Percentiles rank a stretch among this genome's conserved stretches.
Evolutionary conservation across 1,139 yeast species (phyloP).

Genomic region (Scheffersomyces quercinus): DNA sequence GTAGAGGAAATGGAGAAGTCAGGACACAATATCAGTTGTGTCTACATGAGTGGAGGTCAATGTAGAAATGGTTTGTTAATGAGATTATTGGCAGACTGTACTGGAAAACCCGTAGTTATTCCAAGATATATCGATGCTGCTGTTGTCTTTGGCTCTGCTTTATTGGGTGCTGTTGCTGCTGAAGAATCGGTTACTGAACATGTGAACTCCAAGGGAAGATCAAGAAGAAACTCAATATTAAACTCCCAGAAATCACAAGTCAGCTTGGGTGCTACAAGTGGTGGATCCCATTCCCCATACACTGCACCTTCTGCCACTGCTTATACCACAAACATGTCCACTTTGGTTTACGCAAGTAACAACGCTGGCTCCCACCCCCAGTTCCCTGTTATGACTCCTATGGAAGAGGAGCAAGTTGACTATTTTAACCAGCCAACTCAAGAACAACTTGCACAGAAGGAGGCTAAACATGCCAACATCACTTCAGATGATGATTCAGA

Average conservation of each 20-base stretch:
- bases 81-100: constrained; percentile 88
- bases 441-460: constrained; percentile 2
- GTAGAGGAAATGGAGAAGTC: constrained; percentile 77
- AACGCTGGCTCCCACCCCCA: constrained; percentile 46
- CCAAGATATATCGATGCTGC: constrained; percentile 97
- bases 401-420: constrained; percentile 45
- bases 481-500: constrained; percentile 38
- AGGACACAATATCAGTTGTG: constrained; percentile 75
- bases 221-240: constrained; percentile 41
- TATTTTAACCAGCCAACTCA: constrained; percentile 44
- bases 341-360: constrained; percentile 49
- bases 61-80: constrained; percentile 88
- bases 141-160: constrained; percentile 92
- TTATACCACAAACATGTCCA: constrained; percentile 55
- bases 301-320: constrained; percentile 75
- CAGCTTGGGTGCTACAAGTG: constrained; percentile 20
- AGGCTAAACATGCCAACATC: constrained; percentile 9
- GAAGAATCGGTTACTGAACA: constrained; percentile 51
- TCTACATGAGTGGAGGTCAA: constrained; percentile 96
- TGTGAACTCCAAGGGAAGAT: constrained; percentile 32
- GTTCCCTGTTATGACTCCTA: constrained; percentile 56
- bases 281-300: constrained; percentile 60
- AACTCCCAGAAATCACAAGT: constrained; percentile 34
- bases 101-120: constrained; percentile 88
- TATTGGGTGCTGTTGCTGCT: constrained; percentile 93